Evolutionary conservation across 495 filamentous ascomycete species (phyloP).

Genomic region (Xylaria grammica): DNA sequence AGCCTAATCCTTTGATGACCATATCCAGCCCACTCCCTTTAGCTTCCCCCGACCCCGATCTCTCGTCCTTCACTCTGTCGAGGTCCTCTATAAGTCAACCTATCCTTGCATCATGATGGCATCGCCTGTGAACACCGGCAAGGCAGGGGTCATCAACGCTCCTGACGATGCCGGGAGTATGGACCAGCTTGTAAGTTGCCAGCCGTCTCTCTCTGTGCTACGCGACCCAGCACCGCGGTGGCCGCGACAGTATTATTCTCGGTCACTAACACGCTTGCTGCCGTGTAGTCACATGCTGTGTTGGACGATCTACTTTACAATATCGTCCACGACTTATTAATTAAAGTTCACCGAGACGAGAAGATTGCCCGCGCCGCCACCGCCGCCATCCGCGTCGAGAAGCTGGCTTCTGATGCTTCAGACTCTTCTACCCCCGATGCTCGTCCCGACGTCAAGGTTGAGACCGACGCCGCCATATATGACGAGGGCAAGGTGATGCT

Average conservation of each 20-base stretch:
- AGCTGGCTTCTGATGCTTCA: conserved; percentile 63
- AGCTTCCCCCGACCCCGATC: conserved; percentile 8
- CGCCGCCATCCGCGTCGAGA: conserved; percentile 73
- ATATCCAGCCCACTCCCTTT: not conserved
- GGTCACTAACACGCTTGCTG: conserved; percentile 25
- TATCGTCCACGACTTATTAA: conserved; percentile 71
- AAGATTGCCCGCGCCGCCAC: conserved; percentile 74
- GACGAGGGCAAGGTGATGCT: conserved; percentile 73
- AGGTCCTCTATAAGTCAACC: conserved; percentile 12
- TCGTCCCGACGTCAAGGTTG: conserved; percentile 59
- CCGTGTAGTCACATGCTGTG: conserved; percentile 55
- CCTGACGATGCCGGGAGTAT: conserved; percentile 44
- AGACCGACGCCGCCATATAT: conserved; percentile 73
- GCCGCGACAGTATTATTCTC: conserved; percentile 9
- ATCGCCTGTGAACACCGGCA: conserved; percentile 45
- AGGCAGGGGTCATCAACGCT: conserved; percentile 55
- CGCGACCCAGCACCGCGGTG: conserved; percentile 19
- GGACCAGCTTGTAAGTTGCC: conserved; percentile 52
- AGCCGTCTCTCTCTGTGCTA: conserved; percentile 17
- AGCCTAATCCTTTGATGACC: conserved; percentile 18
- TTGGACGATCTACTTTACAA: conserved; percentile 74
- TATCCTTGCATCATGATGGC: conserved; percentile 42
- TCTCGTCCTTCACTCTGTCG: conserved; percentile 16
- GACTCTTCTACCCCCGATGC: conserved; percentile 48
- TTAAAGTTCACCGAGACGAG: conserved; percentile 75